Percentiles rank a stretch among this genome's conserved stretches.
phyloP scores from a whole-genome alignment of 2,329 filamentous ascomycete species.

The Colletotrichum tamarilloi region DNA sequence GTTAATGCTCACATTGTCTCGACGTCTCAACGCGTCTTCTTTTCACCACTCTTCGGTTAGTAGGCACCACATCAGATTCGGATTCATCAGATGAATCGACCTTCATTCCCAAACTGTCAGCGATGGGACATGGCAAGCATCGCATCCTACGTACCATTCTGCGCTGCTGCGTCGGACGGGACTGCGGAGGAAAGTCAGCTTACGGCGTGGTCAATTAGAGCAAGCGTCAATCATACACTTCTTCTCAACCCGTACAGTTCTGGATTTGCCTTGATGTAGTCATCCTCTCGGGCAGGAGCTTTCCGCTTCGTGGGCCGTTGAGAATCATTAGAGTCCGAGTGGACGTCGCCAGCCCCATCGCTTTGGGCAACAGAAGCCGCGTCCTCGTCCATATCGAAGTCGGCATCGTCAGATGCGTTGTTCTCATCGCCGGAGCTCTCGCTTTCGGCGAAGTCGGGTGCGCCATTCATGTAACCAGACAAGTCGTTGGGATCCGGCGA shows the following conservation, averaged over 20 bases:
- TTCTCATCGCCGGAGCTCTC: conserved; percentile 61
- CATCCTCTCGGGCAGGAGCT: conserved; percentile 75
- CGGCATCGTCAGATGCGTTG: conserved; percentile 72
- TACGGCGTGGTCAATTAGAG: conserved; percentile 21
- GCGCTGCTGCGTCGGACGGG: conserved; percentile 67
- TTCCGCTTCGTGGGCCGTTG: conserved; percentile 80
- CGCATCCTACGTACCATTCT: conserved; percentile 60
- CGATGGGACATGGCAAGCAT: conserved; percentile 8
- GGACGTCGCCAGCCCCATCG: conserved; percentile 60
- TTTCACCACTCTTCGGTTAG: conserved; percentile 70
- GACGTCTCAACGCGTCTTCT: conserved; percentile 76
- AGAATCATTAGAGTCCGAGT: conserved; percentile 78
- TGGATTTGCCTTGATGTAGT: conserved; percentile 90
- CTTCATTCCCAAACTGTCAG: conserved; percentile 45
- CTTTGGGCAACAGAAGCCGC: conserved; percentile 55
- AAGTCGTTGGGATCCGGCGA: conserved; percentile 56
- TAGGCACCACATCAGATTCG: conserved; percentile 76
- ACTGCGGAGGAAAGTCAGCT: conserved; percentile 48
- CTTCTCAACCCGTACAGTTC: conserved; percentile 93
- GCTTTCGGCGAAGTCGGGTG: conserved; percentile 55
- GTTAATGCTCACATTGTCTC: conserved; percentile 65
- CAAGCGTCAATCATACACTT: conserved; percentile 73
- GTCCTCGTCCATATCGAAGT: conserved; percentile 78
- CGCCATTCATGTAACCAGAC: conserved; percentile 52
- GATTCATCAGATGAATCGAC: conserved; percentile 68